Percentiles rank a stretch among this genome's conserved stretches.
These are phyloP conservation scores for Scutellaria minor DNA, from an alignment of 257 asterid species.

Conservation along the genomic window DNA sequence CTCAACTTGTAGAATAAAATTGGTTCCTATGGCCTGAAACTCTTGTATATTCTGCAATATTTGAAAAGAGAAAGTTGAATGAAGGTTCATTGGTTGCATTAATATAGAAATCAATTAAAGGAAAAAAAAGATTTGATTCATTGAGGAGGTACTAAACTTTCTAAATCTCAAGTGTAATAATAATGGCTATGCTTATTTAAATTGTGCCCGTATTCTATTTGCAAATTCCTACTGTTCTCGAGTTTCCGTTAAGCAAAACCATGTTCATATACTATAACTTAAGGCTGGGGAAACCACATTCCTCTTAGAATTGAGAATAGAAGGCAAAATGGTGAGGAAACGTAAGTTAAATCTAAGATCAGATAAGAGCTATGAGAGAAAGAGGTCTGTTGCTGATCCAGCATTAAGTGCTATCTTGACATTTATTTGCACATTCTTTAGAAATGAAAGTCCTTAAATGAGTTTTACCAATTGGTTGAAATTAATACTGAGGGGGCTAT, in stretches of 20 bases:
- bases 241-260: slow-evolving; percentile 14
- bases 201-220: slow-evolving; percentile 6
- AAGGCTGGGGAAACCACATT: too few species aligned
- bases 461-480: not conserved
- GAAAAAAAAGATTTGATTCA: not conserved
- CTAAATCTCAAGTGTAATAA: not conserved
- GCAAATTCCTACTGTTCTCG: too few species aligned
- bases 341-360: not conserved
- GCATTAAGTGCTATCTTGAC: not conserved
- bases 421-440: not conserved
- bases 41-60: slow-evolving; percentile 10
- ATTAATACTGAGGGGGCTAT: not conserved
- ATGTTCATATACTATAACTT: not conserved
- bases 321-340: not conserved
- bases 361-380: not conserved
- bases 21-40: not conserved
- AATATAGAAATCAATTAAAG: not conserved
- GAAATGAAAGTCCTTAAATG: not conserved
- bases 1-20: not conserved
- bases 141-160: not conserved
- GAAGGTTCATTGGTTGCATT: not conserved
- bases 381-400: not conserved
- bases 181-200: not conserved
- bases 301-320: not conserved
- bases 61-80: not conserved